phyloP scores from a whole-genome alignment of 768 basidiomycete species.

The Gelatoporia subvermispora region DNA sequence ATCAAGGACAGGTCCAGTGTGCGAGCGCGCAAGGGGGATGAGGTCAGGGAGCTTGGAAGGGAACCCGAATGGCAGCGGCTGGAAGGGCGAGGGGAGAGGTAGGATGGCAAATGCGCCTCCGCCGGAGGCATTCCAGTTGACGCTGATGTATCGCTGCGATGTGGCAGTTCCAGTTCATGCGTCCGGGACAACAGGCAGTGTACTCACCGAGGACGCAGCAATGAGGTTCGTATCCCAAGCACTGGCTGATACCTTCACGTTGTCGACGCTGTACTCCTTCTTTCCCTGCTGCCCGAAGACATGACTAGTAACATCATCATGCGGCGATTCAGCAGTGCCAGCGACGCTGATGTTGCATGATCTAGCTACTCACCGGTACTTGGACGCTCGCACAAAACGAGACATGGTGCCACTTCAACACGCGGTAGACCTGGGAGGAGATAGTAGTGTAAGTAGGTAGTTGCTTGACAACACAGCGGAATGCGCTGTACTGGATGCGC shows the following conservation, averaged over 20 bases:
- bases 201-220: conserved; percentile 71
- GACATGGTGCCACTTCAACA: conserved; percentile 8
- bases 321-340: not conserved
- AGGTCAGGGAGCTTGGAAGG: conserved; percentile 86
- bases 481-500: too few relatives aligned
- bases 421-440: too few relatives aligned
- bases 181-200: conserved; percentile 1
- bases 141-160: conserved; percentile 59
- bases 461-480: too few relatives aligned
- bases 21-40: conserved; percentile 85
- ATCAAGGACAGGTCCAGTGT: conserved; percentile 83
- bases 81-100: conserved; percentile 75
- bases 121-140: conserved; percentile 93
- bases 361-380: conserved; percentile 18
- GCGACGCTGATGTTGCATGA: too few relatives aligned
- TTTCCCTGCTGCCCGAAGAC: conserved; percentile 88
- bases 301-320: conserved; percentile 54
- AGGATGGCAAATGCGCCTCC: conserved; percentile 95
- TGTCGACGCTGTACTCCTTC: conserved; percentile 78
- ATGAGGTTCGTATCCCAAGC: conserved; percentile 97
- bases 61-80: conserved; percentile 43
- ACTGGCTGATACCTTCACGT: conserved; percentile 79
- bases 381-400: conserved; percentile 19
- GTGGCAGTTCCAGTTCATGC: not conserved
- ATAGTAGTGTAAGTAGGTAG: too few relatives aligned